Evolutionary conservation across 1,139 yeast species (phyloP), one percentile per base, ranked within the genome.

Genomic region (Pichia sp.): DNA sequence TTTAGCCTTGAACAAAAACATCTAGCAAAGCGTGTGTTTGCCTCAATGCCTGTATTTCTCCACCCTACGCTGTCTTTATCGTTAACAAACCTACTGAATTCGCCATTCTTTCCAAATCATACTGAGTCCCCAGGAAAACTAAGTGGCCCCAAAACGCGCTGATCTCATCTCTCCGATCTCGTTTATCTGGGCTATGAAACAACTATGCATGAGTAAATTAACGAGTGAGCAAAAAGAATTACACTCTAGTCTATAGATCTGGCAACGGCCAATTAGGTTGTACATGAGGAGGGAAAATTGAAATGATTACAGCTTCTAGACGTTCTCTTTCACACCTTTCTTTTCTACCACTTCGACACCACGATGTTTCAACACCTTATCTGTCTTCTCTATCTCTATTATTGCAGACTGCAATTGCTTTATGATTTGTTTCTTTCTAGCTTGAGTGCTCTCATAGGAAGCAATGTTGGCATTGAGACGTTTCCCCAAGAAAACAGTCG

Each of bases 1-100:
- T 33, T 75, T 60, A 1, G 64, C 59, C 44, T 51, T 58, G 33
- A 64, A 66, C 6, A 65, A 46, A 38, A 58, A 57, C 60, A 57
- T 58, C 3, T 29, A 8, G 29, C 17, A 31, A 24, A 14, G 17
- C 16, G 10, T 46, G 24, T 33, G 38, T 33, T 20, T 7, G 4
- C 7, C 6, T 33, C 41, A 38, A n/a, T 38, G 14, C 41, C 41
- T 38, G 17, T 12, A 14, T n/a, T 14, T 38, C 41, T 10, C 17
- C 41, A 2, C 9, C 7, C 17, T 38, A 4, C 7, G 16, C n/a
- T n/a, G 41, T n/a, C 17, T 17, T 34, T 6, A 14, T 38, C 17
- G 9, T 14, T 38, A 17, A 7, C 16, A 38, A 17, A n/a, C 17
- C 14, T 38, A n/a, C 9, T 8, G 14, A 38, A 38, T 14, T 38